Base-by-base conservation (phyloP, 805 yeast species). In the Candida stauntonica region DNA sequence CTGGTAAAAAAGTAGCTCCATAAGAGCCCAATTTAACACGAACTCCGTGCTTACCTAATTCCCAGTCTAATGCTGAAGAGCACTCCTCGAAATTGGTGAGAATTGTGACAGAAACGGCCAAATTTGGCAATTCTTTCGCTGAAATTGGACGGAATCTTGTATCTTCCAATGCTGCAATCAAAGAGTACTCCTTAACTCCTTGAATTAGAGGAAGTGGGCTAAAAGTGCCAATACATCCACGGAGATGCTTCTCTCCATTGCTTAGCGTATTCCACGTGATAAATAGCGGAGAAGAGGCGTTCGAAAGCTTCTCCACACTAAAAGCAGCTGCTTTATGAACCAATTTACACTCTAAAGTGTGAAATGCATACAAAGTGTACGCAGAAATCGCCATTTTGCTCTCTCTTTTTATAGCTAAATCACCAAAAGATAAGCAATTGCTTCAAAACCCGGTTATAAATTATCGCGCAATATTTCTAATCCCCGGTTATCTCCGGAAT, bases 191-290 rank as follows among this genome's bases (percentile, higher is more conserved):
- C 24, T 18, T 15, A 17, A 38, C 39, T 2, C 46, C 47, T 5
- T 18, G 31, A 8, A 12, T 31, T 15, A 47, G 21, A 13, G 21
- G 17, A 29, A 61, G 53, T 5, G 33, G 18, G 2, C 39, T 27
- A 57, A 93, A 93, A 0, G 96, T 89, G 1, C 99, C 99, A 38
- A 91, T 93, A 55, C 99, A 91, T 0, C 99, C 99, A 30, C 98
- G 67, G 33, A 91, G 64, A 12, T 65, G 62, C 18, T 61, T 37
- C 5, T 9, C 18, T 3, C 41, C 55, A 1, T 60, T 53, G 8
- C 43, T 55, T 15, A 51, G 49, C 40, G 72, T 70, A 50, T 78
- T 80, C 96, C 96, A 93, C 0, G 98, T 93, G 23, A 91, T 83
- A 63, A 93, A 93, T 19, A 91, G 62, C 0, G 98, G 93, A 29